Conservation (phyloP, 2,329 filamentous ascomycete species). For the Xylaria polymorpha region DNA sequence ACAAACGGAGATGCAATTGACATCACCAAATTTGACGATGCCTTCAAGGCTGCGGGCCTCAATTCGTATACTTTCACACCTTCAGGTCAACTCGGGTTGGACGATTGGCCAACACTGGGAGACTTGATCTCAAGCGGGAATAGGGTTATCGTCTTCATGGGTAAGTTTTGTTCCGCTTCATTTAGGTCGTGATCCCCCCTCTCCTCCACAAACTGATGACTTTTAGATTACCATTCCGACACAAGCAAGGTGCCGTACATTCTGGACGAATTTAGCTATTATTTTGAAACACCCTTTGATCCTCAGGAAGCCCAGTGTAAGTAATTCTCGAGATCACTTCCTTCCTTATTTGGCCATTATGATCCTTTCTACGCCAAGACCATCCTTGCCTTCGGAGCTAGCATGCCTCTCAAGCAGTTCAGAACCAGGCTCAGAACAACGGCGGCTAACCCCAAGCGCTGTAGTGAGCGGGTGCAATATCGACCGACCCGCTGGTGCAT, state of each 20-base stretch:
- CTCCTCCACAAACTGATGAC: slow-evolving; percentile 12
- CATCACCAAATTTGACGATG: slow-evolving; percentile 64
- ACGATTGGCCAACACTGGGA: slow-evolving; percentile 77
- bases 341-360: background rate
- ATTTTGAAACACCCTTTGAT: slow-evolving; percentile 80
- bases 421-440: background rate
- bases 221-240: slow-evolving; percentile 69
- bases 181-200: background rate
- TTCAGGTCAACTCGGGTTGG: slow-evolving; percentile 52
- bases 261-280: slow-evolving; percentile 71
- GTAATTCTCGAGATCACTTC: background rate
- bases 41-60: slow-evolving; percentile 67
- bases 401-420: too few relatives aligned
- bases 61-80: slow-evolving; percentile 68
- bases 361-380: background rate
- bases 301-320: slow-evolving; percentile 63
- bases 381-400: background rate
- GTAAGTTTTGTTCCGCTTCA: slow-evolving; percentile 51
- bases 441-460: background rate
- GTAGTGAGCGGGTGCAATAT: slow-evolving; percentile 71
- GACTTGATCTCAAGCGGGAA: slow-evolving; percentile 71
- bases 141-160: slow-evolving; percentile 77
- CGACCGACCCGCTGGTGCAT: slow-evolving; percentile 65
- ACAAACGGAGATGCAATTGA: slow-evolving; percentile 71
- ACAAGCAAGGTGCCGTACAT: slow-evolving; percentile 68